phyloP scores from a whole-genome alignment of 192 early-diverging fungal genomes.

The Umbelopsis sp. region DNA sequence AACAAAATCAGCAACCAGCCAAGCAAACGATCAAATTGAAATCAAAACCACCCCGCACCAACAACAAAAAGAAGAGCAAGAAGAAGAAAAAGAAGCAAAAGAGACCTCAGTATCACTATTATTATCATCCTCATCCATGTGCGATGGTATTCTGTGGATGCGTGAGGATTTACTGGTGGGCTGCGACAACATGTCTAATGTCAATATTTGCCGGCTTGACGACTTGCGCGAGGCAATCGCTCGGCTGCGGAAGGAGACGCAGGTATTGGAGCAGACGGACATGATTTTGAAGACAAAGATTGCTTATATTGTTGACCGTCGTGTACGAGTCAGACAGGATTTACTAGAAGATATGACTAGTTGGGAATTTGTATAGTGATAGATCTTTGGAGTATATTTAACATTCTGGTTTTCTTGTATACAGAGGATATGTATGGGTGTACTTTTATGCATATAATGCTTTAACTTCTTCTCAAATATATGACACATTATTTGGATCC shows the following conservation, averaged over 20 bases:
- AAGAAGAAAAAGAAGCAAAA: background rate
- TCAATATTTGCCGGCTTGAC: conserved; percentile 21
- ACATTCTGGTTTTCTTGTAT: background rate
- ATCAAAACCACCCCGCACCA: background rate
- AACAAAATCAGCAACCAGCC: background rate
- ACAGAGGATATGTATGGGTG: background rate
- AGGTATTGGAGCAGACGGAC: conserved; percentile 30
- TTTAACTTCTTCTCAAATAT: background rate
- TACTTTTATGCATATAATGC: background rate
- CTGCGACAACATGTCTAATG: conserved; percentile 11
- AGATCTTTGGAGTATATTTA: background rate
- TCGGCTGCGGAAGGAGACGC: conserved; percentile 23
- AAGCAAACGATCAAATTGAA: background rate
- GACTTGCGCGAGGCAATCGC: conserved; percentile 23
- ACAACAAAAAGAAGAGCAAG: background rate
- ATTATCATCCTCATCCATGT: conserved; percentile 12
- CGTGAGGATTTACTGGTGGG: conserved; percentile 17
- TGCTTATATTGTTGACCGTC: conserved; percentile 15
- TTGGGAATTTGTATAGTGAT: conserved; percentile 4
- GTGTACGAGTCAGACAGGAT: conserved; percentile 16
- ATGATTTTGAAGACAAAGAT: conserved; percentile 32
- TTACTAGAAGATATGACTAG: conserved; percentile 1
- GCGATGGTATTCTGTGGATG: conserved; percentile 3
- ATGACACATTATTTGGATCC: background rate
- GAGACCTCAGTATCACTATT: background rate